These are phyloP conservation scores for Ananas comosus DNA, from an alignment of 176 grass and related monocot genomes.

Conservation along the genomic window DNA sequence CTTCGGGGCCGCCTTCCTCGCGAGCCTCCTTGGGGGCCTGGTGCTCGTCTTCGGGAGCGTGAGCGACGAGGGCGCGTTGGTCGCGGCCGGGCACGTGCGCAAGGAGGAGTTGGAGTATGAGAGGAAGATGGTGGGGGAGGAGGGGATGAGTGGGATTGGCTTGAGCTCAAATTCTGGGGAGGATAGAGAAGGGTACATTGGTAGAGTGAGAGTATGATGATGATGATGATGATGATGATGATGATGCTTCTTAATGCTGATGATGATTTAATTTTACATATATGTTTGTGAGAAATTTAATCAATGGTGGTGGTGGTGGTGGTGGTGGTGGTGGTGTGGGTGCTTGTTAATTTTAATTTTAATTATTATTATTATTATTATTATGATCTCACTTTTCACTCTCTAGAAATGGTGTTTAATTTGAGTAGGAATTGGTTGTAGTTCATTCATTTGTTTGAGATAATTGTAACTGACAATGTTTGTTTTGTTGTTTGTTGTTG, in stretches of 20 bases:
- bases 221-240: neutral
- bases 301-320: no score
- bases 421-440: neutral
- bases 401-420: neutral
- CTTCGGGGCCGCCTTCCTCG: slow-evolving; percentile 66
- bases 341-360: no score
- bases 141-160: slow-evolving; percentile 27
- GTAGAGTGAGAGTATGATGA: slow-evolving; percentile 50
- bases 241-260: neutral
- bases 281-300: no score
- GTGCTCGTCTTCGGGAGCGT: slow-evolving; percentile 89
- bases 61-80: slow-evolving; percentile 50
- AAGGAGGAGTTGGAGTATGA: slow-evolving; percentile 50
- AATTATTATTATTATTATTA: no score
- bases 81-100: slow-evolving; percentile 46
- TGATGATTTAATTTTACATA: no score
- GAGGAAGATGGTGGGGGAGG: slow-evolving; percentile 33
- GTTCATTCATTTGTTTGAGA: slow-evolving; percentile 6
- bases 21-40: slow-evolving; percentile 58
- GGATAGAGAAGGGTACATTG: slow-evolving; percentile 22
- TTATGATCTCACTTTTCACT: no score
- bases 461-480: slow-evolving; percentile 4
- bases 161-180: slow-evolving; percentile 18
- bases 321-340: no score
- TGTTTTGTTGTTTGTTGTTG: neutral